These are phyloP conservation scores for Sporisorium graminicola DNA, from an alignment of 1,284 basidiomycete genomes.

Conservation along the genomic window DNA sequence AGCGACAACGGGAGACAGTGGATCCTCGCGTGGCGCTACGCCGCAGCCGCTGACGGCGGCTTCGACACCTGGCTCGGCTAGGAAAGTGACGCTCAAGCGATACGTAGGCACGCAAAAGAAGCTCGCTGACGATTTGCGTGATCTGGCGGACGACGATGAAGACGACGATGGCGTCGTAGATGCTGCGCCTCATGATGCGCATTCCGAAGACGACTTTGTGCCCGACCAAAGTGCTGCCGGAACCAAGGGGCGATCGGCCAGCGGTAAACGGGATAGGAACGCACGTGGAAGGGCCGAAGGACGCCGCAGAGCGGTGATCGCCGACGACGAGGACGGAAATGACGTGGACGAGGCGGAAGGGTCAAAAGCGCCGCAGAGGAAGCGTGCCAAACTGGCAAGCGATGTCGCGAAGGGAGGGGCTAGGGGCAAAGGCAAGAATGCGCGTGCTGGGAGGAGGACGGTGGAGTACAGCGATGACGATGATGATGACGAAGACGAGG, in stretches of 20 bases:
- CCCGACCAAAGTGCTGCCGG: constrained; percentile 4
- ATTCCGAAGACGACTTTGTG: constrained; percentile 8
- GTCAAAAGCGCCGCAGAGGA: constrained; percentile 20
- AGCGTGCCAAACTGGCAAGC: constrained; percentile 24
- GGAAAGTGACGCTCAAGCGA: constrained; percentile 20
- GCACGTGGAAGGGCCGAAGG: constrained; percentile 11
- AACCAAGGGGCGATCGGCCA: background rate
- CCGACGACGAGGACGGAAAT: constrained; percentile 30
- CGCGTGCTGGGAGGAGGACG: constrained; percentile 4
- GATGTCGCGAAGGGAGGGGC: background rate
- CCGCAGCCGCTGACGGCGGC: constrained; percentile 25
- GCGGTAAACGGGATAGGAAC: constrained; percentile 17
- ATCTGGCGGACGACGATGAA: constrained; percentile 25
- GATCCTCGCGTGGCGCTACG: constrained; percentile 16
- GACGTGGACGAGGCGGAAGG: constrained; percentile 1
- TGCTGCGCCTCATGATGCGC: background rate
- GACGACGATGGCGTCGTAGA: constrained; percentile 3
- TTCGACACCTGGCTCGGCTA: background rate
- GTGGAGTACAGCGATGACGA: constrained; percentile 27
- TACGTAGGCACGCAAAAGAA: constrained; percentile 11
- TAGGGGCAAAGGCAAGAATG: background rate
- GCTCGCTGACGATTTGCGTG: constrained; percentile 22
- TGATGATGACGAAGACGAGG: constrained; percentile 31
- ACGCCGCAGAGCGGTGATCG: constrained; percentile 16
- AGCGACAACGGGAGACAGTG: constrained; percentile 12